These are phyloP conservation scores for Xylariomycetidae sp. DNA, from an alignment of 2,329 filamentous ascomycete species.

Conservation along the genomic window DNA sequence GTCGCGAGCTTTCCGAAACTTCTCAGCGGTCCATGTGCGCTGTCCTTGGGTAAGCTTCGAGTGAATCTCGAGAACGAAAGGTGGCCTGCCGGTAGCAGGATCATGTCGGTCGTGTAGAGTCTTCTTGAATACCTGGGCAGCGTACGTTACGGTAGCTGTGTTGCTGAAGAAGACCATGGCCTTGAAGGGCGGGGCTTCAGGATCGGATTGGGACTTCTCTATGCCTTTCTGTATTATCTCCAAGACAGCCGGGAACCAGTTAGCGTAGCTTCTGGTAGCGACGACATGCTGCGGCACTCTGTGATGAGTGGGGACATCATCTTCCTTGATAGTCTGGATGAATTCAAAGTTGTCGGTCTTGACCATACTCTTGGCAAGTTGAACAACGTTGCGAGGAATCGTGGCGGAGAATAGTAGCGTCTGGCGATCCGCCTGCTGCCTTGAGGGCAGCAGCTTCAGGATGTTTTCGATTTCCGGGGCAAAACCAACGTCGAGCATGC, in stretches of 20 bases:
- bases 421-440: slow-evolving; percentile 63
- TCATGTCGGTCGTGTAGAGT: slow-evolving; percentile 33
- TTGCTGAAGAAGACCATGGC: slow-evolving; percentile 90
- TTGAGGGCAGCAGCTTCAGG: slow-evolving; percentile 54
- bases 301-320: slow-evolving; percentile 81
- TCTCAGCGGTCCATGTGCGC: slow-evolving; percentile 64
- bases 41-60: slow-evolving; percentile 64
- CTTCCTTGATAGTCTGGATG: slow-evolving; percentile 76
- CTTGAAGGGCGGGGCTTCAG: slow-evolving; percentile 75
- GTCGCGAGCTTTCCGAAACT: slow-evolving; percentile 56
- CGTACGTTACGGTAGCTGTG: slow-evolving; percentile 64
- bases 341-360: slow-evolving; percentile 78
- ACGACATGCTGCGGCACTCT: slow-evolving; percentile 76
- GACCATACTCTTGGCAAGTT: slow-evolving; percentile 71
- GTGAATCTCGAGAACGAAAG: slow-evolving; percentile 65
- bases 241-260: slow-evolving; percentile 68
- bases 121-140: slow-evolving; percentile 48
- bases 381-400: slow-evolving; percentile 75
- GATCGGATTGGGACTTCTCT: no score
- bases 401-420: slow-evolving; percentile 96
- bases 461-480: slow-evolving; percentile 59
- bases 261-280: slow-evolving; percentile 61
- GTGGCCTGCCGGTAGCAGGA: no score
- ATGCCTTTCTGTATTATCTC: slow-evolving; percentile 65
- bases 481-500: slow-evolving; percentile 95